Base-by-base conservation (phyloP, 2,329 filamentous ascomycete species). In the Anisogramma anomala region DNA sequence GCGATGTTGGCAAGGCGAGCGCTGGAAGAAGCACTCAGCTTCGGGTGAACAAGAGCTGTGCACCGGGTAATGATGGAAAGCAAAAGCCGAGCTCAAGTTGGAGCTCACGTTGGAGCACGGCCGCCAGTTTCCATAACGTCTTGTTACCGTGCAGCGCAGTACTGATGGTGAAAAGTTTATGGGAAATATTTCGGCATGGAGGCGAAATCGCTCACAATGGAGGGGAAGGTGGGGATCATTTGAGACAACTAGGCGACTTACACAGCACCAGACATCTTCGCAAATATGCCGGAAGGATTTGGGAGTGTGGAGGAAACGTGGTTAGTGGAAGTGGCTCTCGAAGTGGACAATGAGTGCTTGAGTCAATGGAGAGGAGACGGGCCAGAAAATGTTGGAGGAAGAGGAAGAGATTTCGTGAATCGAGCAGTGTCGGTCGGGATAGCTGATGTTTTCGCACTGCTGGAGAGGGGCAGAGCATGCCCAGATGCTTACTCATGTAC, bases 1-100 rank as follows among this genome's bases (percentile, higher is more conserved):
- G 83, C 72, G 68, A 78, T 74, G 68, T 74, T 79, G 63, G 79
- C 78, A 58, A 85, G 74, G 67, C 81, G 82, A 66, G 79, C 79
- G 71, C 80, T 84, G 69, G 55, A 64, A 56, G 46, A 39, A 49
- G 52, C 47, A 62, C 61, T 58, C 56, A 56, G 53, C 46, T 48
- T 45, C 49, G 44, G 51, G 53, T 57, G 50, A 48, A 48, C 51
- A 41, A 53, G 54, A 50, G 15, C 34, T 42, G 13, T 39, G 27
- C 23, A n/a, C n/a, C n/a, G n/a, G n/a, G n/a, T n/a, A n/a, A n/a
- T 9, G 8, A 9, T 19, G 33, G 37, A 36, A 43, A 45, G 46
- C 37, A 53, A 40, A 11, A 32, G 27, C 36, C 26, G 41, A 39
- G 19, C 19, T 18, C 11, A 15, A 18, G 22, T 15, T 13, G 14